Base-by-base conservation (phyloP, 2,329 filamentous ascomycete genomes). In the Teratosphaeriaceae sp. region DNA sequence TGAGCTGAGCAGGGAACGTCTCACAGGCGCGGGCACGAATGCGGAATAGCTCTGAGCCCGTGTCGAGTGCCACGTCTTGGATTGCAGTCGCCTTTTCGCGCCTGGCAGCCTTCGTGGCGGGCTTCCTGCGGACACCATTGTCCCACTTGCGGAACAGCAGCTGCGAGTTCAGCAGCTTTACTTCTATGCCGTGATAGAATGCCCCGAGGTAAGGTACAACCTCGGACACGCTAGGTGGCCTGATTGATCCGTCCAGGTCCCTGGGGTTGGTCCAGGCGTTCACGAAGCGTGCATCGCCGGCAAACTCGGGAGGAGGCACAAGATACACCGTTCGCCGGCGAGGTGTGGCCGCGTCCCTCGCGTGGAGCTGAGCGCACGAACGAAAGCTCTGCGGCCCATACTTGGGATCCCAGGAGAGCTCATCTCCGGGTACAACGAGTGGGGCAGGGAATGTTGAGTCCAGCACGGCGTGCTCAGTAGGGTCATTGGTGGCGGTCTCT, bases 381-480 rank as follows among this genome's bases (percentile, higher is more conserved):
- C 66, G 64, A 31, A 78, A 63, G 29, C 67, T 74, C 48, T 84
- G 79, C 0, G 72, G 61, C 1, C 69, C 65, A 29, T 67, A 68
- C 4, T 71, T 63, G 1, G 75, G 72, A 29, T 82, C 73, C 24
- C 68, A 60, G 0, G 73, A 70, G 1, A 85, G 65, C 16, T 77
- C 75, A 53, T 84, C 80, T 2, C 65, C 68, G 0, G 80, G 80
- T 0, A 84, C 62, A 0, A 82, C 64, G 5, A 84, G 56, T 0
- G 80, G 78, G 0, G 66, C 75, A 0, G 79, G 80, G 47, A 81
- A 84, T 2, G 52, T 53, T 1, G 47, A 29, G 52, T 30, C 35
- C 41, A 7, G 4, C 5, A 24, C 7, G 8, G 19, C 15, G 4
- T 29, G 3, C 4, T 29, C 24, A 15, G n/a, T n/a, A n/a, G n/a